A percentile compares a stretch with the other conserved stretches of the same genome.
Conservation (phyloP, 1,139 yeast genomes). For the Suhomyces anneliseae region DNA sequence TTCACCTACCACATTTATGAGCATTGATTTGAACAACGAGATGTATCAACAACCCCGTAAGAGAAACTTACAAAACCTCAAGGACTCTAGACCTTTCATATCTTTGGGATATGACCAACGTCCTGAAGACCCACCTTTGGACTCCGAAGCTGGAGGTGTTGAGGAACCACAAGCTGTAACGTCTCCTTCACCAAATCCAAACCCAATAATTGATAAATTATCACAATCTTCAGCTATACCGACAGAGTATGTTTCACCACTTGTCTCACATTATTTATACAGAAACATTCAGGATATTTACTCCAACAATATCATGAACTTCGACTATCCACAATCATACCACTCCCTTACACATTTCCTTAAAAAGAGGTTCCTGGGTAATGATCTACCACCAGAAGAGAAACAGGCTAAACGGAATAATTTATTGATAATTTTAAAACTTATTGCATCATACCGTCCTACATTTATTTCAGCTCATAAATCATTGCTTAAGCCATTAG, state of each 20-base stretch:
- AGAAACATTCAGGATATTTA: conserved; percentile 68
- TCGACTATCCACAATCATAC: conserved; percentile 68
- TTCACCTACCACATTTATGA: conserved; percentile 15
- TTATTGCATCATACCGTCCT: conserved; percentile 71
- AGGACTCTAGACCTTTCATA: conserved; percentile 39
- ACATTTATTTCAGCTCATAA: conserved; percentile 74
- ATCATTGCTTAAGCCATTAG: conserved; percentile 61
- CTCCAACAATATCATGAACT: conserved; percentile 52
- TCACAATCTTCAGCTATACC: conserved; percentile 18
- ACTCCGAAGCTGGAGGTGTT: neutral
- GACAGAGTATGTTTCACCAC: conserved; percentile 51
- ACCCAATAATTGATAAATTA: conserved; percentile 8
- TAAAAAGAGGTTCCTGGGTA: conserved; percentile 52
- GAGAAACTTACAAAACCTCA: conserved; percentile 8
- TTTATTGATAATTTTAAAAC: conserved; percentile 56
- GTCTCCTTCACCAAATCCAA: neutral
- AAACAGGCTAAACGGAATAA: conserved; percentile 41
- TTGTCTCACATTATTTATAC: conserved; percentile 58
- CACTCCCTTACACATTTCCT: conserved; percentile 59
- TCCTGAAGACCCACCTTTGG: conserved; percentile 1
- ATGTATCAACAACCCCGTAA: conserved; percentile 9
- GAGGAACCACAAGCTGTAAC: neutral
- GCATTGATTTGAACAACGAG: conserved; percentile 5
- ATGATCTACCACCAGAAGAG: conserved; percentile 29
- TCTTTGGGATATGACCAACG: conserved; percentile 32